Conservation (phyloP, 805 yeast genomes). For the Kazachstania africana region DNA sequence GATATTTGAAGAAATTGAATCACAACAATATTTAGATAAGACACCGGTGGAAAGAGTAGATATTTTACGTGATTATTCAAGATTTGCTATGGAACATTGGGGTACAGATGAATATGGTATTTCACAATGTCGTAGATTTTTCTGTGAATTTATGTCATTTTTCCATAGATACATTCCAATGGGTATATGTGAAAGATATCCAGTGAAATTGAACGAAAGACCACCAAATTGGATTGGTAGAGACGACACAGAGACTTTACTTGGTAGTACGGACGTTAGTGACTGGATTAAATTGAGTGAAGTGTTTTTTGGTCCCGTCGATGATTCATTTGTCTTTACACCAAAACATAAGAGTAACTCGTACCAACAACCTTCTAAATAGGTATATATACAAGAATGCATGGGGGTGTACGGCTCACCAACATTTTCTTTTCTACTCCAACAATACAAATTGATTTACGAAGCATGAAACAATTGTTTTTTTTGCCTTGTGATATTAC, state of each 20-base stretch:
- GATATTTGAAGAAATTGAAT: constrained; percentile 92
- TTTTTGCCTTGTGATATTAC: too few species aligned
- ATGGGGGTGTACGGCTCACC: too few species aligned
- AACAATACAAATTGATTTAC: too few species aligned
- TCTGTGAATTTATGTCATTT: constrained; percentile 91
- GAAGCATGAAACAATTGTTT: too few species aligned
- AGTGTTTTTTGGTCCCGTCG: constrained; percentile 84
- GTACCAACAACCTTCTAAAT: constrained; percentile 16
- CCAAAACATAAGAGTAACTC: constrained; percentile 96
- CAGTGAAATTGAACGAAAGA: constrained; percentile 83
- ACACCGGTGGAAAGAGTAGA: constrained; percentile 82
- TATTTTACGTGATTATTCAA: constrained; percentile 53
- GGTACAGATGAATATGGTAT: constrained; percentile 95
- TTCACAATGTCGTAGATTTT: constrained; percentile 71
- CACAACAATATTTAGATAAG: constrained; percentile 83
- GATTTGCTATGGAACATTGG: constrained; percentile 90
- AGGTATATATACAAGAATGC: too few species aligned
- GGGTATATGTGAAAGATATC: constrained; percentile 80
- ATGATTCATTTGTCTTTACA: constrained; percentile 59
- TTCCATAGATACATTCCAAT: constrained; percentile 91
- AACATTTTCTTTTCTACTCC: too few species aligned
- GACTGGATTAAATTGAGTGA: constrained; percentile 97
- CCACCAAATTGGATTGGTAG: constrained; percentile 92
- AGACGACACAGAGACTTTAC: constrained; percentile 78
- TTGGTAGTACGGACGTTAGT: constrained; percentile 72